Evolutionary conservation across 192 early-diverging fungal genomes (phyloP).

Genomic region (Chytriomyces sp.): DNA sequence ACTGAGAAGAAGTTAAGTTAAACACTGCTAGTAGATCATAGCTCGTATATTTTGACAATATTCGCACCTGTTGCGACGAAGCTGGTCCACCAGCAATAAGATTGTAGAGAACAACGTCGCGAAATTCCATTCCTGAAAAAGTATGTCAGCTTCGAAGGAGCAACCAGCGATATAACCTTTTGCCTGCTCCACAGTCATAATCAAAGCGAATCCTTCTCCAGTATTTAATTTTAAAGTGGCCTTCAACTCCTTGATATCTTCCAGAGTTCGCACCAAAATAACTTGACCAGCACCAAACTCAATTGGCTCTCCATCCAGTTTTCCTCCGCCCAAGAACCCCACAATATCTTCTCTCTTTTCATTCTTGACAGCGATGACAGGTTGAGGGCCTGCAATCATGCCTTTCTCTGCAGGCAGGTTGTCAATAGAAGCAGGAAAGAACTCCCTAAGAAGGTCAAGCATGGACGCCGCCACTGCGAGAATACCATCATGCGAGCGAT

Average conservation of each 20-base stretch:
- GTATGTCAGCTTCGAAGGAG: too few relatives aligned
- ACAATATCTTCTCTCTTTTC: background rate
- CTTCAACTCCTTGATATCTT: constrained; percentile 8
- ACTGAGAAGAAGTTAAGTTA: background rate
- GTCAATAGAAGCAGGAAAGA: constrained; percentile 32
- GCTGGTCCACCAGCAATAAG: constrained; percentile 2
- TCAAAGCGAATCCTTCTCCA: constrained; percentile 13
- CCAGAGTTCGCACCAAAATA: constrained; percentile 25
- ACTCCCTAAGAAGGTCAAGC: constrained; percentile 23
- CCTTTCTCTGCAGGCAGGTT: constrained; percentile 16
- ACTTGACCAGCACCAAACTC: constrained; percentile 38
- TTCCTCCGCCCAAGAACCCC: constrained; percentile 17
- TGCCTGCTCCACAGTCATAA: constrained; percentile 35
- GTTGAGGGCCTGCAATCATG: constrained; percentile 29
- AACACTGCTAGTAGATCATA: background rate
- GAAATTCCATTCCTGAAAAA: constrained; percentile 22
- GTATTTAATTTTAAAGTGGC: background rate
- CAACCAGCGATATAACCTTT: constrained; percentile 15
- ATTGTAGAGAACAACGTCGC: constrained; percentile 27
- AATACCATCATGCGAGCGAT: constrained; percentile 37
- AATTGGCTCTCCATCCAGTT: constrained; percentile 26
- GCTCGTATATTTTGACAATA: too few relatives aligned
- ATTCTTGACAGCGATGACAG: constrained; percentile 15
- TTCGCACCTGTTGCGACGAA: background rate
- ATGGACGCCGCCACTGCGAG: constrained; percentile 29